phyloP scores from a whole-genome alignment of 163 green algal genomes.

The Scenedesmus sp. region DNA sequence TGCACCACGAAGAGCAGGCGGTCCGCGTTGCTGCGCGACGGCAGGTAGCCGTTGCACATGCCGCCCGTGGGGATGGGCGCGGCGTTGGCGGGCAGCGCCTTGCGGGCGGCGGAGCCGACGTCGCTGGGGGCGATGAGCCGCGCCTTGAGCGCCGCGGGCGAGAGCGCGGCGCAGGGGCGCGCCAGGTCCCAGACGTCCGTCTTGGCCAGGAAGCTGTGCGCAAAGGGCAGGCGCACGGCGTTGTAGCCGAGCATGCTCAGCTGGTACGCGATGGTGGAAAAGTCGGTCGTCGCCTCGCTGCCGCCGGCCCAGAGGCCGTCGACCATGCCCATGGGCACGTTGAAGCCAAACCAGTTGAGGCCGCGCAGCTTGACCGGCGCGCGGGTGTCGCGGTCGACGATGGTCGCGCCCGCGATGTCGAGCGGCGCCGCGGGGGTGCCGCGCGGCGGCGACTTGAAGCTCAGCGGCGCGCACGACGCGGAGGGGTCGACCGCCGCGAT shows the following conservation, averaged over 20 bases:
- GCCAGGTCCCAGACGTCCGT: slow-evolving; percentile 28
- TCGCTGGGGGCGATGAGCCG: slow-evolving; percentile 21
- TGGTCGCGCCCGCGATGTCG: not conserved
- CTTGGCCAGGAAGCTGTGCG: slow-evolving; percentile 2
- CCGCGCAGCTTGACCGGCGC: not conserved
- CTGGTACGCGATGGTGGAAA: slow-evolving; percentile 27
- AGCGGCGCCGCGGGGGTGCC: slow-evolving; percentile 13
- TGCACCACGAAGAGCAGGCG: slow-evolving; percentile 33
- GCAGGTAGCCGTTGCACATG: slow-evolving; percentile 36
- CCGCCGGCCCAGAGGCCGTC: slow-evolving; percentile 43
- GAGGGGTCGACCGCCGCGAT: not conserved
- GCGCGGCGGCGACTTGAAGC: slow-evolving; percentile 3
- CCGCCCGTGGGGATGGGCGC: not conserved
- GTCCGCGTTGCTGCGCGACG: slow-evolving; percentile 1
- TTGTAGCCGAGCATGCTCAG: slow-evolving; percentile 41
- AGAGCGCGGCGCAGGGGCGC: slow-evolving; percentile 1
- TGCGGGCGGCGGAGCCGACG: not conserved
- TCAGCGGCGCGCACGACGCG: not conserved
- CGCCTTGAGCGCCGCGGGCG: not conserved
- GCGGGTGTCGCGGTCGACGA: slow-evolving; percentile 9
- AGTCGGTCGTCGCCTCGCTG: slow-evolving; percentile 34
- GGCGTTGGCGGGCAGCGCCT: slow-evolving; percentile 7
- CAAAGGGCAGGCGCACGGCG: slow-evolving; percentile 46
- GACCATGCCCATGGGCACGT: slow-evolving; percentile 39
- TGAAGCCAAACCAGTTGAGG: slow-evolving; percentile 38